A percentile compares a stretch with the other conserved stretches of the same genome.
These are phyloP conservation scores for Verticillium isaacii DNA, from an alignment of 2,329 filamentous ascomycete genomes.

Conservation along the genomic window DNA sequence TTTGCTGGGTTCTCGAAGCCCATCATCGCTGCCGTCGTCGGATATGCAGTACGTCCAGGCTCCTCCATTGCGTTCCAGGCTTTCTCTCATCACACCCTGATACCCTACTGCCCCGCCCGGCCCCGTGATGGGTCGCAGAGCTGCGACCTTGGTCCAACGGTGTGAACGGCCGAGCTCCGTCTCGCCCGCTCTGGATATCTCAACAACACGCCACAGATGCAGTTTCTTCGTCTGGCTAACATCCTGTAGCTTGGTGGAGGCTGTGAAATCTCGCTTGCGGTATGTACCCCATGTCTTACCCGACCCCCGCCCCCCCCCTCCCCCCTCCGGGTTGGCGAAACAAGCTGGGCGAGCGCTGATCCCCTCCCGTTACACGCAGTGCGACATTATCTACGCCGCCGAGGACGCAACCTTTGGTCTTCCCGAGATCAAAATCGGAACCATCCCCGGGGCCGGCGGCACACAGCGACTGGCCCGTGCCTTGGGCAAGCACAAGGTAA, in stretches of 20 bases:
- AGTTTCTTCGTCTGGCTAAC: not conserved
- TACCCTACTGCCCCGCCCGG: too few relatives aligned
- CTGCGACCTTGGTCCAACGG: not conserved
- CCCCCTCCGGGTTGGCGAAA: not conserved
- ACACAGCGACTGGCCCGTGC: slow-evolving; percentile 34
- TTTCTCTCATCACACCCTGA: too few relatives aligned
- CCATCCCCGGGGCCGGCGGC: slow-evolving; percentile 34
- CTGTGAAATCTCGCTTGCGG: slow-evolving; percentile 43
- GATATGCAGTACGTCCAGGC: slow-evolving; percentile 38
- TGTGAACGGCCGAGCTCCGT: not conserved
- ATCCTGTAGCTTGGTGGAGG: slow-evolving; percentile 38
- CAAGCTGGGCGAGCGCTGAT: not conserved
- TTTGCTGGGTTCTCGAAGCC: slow-evolving; percentile 37
- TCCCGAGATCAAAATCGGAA: slow-evolving; percentile 33
- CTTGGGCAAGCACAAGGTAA: slow-evolving; percentile 35
- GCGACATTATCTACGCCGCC: slow-evolving; percentile 33
- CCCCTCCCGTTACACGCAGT: slow-evolving; percentile 18
- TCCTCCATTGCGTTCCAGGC: not conserved
- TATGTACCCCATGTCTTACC: slow-evolving; percentile 14
- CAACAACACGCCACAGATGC: not conserved
- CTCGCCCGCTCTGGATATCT: not conserved
- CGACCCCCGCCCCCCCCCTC: not conserved
- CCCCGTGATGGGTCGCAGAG: not conserved
- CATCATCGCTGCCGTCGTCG: slow-evolving; percentile 43
- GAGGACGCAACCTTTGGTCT: slow-evolving; percentile 29